phyloP scores from a whole-genome alignment of 2,329 filamentous ascomycete species.

The Cercospora sp. region DNA sequence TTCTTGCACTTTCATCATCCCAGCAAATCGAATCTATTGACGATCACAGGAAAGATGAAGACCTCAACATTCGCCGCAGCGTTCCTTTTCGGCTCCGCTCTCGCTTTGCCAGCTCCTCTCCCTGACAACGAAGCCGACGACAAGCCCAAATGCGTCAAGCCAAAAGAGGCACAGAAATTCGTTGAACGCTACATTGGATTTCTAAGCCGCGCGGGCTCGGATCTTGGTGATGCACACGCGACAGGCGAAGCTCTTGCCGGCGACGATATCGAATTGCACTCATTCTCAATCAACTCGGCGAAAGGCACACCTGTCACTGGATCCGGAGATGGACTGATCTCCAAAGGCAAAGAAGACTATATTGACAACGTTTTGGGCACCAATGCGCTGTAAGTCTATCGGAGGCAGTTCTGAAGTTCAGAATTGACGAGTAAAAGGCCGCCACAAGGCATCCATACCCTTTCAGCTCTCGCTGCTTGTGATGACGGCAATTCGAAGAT shows the following conservation, averaged over 20 bases:
- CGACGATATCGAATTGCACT: slow-evolving; percentile 14
- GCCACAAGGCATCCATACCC: not conserved
- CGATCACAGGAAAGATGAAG: slow-evolving; percentile 4
- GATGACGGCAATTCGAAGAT: slow-evolving; percentile 13
- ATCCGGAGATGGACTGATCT: not conserved
- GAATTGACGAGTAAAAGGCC: not conserved
- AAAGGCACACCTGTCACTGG: not conserved
- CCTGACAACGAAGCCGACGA: not conserved
- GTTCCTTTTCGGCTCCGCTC: not conserved
- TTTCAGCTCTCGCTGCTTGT: slow-evolving; percentile 14
- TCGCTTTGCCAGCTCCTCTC: not conserved
- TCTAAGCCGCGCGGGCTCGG: not conserved
- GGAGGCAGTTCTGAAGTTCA: not conserved
- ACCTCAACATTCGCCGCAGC: not conserved
- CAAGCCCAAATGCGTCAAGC: slow-evolving; percentile 10
- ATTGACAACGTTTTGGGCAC: not conserved
- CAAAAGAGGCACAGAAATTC: slow-evolving; percentile 7
- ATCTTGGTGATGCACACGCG: slow-evolving; percentile 13
- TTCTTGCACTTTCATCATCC: not conserved
- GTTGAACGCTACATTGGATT: slow-evolving; percentile 11
- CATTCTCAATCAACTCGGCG: slow-evolving; percentile 3
- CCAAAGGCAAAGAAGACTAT: slow-evolving; percentile 10
- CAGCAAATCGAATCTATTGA: not conserved
- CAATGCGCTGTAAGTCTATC: slow-evolving; percentile 1
- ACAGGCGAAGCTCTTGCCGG: slow-evolving; percentile 13